Evolutionary conservation across 2,329 filamentous ascomycete species (phyloP).

Genomic region (Fusarium circinatum): DNA sequence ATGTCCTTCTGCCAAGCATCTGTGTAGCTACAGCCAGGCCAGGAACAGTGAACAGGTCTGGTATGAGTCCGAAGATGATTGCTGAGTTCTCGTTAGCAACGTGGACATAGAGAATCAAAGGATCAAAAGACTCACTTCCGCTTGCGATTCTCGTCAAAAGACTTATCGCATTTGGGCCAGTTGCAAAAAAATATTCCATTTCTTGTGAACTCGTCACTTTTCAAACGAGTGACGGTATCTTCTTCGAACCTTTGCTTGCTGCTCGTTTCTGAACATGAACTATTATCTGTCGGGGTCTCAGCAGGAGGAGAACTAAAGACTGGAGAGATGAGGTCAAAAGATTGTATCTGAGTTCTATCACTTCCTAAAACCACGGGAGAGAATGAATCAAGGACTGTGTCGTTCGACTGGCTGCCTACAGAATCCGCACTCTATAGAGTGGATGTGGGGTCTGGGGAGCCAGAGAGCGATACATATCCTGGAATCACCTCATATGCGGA

Average conservation of each 20-base stretch:
- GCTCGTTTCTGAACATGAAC: slow-evolving; percentile 1
- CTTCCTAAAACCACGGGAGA: background rate
- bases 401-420: background rate
- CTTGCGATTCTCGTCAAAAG: slow-evolving; percentile 6
- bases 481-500: background rate
- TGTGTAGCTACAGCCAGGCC: slow-evolving; percentile 1
- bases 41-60: slow-evolving; percentile 32
- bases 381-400: background rate
- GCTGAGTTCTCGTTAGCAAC: slow-evolving; percentile 8
- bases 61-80: slow-evolving; percentile 37
- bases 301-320: background rate
- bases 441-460: background rate
- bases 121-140: slow-evolving; percentile 22
- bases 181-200: slow-evolving; percentile 30
- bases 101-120: no score
- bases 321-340: background rate
- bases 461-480: background rate
- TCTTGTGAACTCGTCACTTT: slow-evolving; percentile 22
- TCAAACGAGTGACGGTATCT: slow-evolving; percentile 12
- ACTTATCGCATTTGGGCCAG: slow-evolving; percentile 1
- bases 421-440: slow-evolving; percentile 32
- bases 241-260: slow-evolving; percentile 17
- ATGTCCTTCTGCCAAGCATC: slow-evolving; percentile 30
- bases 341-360: background rate
- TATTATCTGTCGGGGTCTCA: background rate